Percentiles rank a stretch among this genome's conserved stretches.
Evolutionary conservation across 371 early-diverging fungal species (phyloP).

Genomic region (Lichtheimia hyalospora): DNA sequence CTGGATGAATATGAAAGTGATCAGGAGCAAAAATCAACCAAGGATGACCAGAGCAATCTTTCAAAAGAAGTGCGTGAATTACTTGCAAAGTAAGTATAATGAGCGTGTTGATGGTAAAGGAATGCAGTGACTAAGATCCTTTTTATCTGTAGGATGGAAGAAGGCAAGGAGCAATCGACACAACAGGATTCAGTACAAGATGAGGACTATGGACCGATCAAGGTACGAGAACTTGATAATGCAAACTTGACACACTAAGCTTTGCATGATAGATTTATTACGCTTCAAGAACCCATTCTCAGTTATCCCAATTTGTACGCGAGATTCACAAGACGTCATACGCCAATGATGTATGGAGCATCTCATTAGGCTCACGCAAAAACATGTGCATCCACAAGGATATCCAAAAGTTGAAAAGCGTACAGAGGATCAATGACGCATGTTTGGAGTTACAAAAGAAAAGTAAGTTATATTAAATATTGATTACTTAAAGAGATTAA

Average conservation of each 20-base stretch:
- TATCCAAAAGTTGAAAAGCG: constrained; percentile 52
- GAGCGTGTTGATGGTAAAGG: not conserved
- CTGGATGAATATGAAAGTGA: constrained; percentile 72
- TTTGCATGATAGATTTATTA: constrained; percentile 63
- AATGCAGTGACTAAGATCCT: no score
- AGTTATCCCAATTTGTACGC: constrained; percentile 87
- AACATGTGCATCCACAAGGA: constrained; percentile 80
- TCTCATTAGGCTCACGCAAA: constrained; percentile 85
- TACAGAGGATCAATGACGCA: constrained; percentile 69
- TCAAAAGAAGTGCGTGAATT: constrained; percentile 59
- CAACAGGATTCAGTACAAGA: constrained; percentile 7
- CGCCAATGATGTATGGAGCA: constrained; percentile 53
- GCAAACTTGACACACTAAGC: not conserved
- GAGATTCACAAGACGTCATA: constrained; percentile 86
- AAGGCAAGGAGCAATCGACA: no score
- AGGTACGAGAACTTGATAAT: constrained; percentile 34
- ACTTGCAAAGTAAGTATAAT: constrained; percentile 44
- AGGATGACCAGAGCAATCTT: constrained; percentile 23
- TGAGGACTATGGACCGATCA: constrained; percentile 49
- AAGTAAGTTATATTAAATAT: constrained; percentile 17
- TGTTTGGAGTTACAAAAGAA: constrained; percentile 79
- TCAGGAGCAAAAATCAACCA: constrained; percentile 28
- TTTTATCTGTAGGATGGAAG: no score
- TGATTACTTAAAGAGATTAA: not conserved
- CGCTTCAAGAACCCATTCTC: constrained; percentile 92